phyloP scores from a whole-genome alignment of 176 grass and related monocot genomes.

The Elymus sibiricus region DNA sequence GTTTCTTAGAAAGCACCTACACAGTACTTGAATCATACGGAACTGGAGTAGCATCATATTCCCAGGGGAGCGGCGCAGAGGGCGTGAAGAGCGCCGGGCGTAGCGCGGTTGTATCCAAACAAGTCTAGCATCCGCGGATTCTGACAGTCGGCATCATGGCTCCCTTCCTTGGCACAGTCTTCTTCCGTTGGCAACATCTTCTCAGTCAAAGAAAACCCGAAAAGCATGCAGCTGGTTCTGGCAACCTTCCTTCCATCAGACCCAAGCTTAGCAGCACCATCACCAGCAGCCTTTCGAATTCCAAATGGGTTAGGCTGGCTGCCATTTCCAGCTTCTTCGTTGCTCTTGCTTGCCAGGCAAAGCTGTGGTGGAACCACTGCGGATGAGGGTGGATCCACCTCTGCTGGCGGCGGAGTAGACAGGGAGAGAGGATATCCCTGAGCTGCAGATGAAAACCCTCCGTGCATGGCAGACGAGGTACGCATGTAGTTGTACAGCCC shows the following conservation, averaged over 20 bases:
- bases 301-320: slow-evolving; percentile 19
- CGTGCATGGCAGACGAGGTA: slow-evolving; percentile 27
- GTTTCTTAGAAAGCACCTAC: background rate
- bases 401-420: slow-evolving; percentile 35
- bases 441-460: slow-evolving; percentile 38
- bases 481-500: slow-evolving; percentile 16
- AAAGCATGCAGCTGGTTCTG: slow-evolving; percentile 68
- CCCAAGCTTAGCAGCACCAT: slow-evolving; percentile 30
- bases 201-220: slow-evolving; percentile 87
- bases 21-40: background rate
- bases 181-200: slow-evolving; percentile 58
- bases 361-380: slow-evolving; percentile 14
- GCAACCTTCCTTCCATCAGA: slow-evolving; percentile 43
- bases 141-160: slow-evolving; percentile 39
- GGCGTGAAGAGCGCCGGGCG: slow-evolving; percentile 51
- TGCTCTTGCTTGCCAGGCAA: slow-evolving; percentile 17
- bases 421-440: slow-evolving; percentile 47
- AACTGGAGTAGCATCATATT: slow-evolving; percentile 48
- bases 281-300: slow-evolving; percentile 34
- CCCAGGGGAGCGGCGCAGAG: slow-evolving; percentile 55
- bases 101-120: slow-evolving; percentile 47
- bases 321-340: slow-evolving; percentile 13
- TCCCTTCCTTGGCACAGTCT: slow-evolving; percentile 40
- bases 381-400: slow-evolving; percentile 45
- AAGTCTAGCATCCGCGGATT: slow-evolving; percentile 54